phyloP scores from a whole-genome alignment of 345 rosid genomes.

The Orychophragmus violaceus region DNA sequence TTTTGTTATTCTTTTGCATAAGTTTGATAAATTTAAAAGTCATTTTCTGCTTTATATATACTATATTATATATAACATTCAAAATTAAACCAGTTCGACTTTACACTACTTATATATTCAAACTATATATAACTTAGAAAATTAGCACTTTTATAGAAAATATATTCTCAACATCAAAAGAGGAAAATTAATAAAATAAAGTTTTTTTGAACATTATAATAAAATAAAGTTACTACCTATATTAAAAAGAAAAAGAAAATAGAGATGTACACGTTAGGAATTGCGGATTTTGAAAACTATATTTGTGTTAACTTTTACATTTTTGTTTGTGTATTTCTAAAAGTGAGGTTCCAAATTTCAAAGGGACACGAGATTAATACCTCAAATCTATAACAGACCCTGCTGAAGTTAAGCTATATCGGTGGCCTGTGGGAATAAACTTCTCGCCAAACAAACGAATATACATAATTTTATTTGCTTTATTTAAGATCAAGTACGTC shows the following conservation, averaged over 20 bases:
- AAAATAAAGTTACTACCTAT: too few relatives aligned
- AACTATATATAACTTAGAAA: not conserved
- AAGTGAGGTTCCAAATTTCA: too few relatives aligned
- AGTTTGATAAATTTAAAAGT: not conserved
- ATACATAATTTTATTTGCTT: not conserved
- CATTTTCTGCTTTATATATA: not conserved
- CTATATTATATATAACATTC: too few relatives aligned
- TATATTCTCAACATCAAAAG: not conserved
- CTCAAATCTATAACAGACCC: too few relatives aligned
- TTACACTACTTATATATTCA: not conserved
- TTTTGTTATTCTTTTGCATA: not conserved
- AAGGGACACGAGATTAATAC: too few relatives aligned
- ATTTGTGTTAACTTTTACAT: too few relatives aligned
- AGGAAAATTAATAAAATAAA: too few relatives aligned
- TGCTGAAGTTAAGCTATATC: not conserved
- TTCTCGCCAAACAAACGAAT: slow-evolving; percentile 1
- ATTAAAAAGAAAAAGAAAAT: too few relatives aligned
- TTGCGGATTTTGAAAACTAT: too few relatives aligned
- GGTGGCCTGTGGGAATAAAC: not conserved
- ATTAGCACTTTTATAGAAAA: not conserved
- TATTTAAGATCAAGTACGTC: not conserved
- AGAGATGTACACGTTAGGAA: too few relatives aligned
- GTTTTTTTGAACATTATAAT: too few relatives aligned
- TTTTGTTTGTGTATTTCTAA: too few relatives aligned
- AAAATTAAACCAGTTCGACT: not conserved